Conservation (phyloP, 768 basidiomycete species). For the Phaffia tasmanica region DNA sequence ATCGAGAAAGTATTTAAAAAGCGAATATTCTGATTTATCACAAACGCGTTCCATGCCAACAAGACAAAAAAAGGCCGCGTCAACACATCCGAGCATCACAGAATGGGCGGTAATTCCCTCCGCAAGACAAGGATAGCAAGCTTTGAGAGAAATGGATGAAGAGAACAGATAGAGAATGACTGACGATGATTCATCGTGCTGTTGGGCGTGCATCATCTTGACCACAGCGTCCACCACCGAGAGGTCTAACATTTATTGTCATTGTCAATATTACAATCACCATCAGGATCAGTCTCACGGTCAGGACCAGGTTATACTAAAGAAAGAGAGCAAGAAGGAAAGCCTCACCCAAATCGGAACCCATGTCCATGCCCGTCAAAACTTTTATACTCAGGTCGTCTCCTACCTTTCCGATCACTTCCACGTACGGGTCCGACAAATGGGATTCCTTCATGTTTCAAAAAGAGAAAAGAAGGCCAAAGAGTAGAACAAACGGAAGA, state of each 20-base stretch:
- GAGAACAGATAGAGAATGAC: background rate
- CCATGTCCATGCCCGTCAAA: slow-evolving; percentile 48
- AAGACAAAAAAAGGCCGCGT: too few species aligned
- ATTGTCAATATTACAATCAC: too few species aligned
- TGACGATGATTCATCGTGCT: background rate
- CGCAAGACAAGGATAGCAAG: too few species aligned
- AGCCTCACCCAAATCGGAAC: slow-evolving; percentile 51
- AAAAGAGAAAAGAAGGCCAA: background rate
- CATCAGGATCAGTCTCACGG: too few species aligned
- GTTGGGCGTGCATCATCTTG: background rate
- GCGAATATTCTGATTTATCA: too few species aligned
- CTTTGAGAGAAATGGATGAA: too few species aligned
- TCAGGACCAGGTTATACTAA: background rate
- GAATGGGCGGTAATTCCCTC: too few species aligned
- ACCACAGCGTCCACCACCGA: slow-evolving; percentile 7
- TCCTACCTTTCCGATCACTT: slow-evolving; percentile 55
- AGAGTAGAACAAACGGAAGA: background rate
- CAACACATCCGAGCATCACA: too few species aligned
- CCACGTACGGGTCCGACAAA: slow-evolving; percentile 50
- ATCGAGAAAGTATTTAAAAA: too few species aligned
- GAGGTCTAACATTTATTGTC: too few species aligned
- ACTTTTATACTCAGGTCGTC: slow-evolving; percentile 52
- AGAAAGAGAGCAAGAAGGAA: slow-evolving; percentile 38
- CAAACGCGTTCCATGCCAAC: too few species aligned
- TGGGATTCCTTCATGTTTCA: slow-evolving; percentile 39